Base-by-base conservation (phyloP, 768 basidiomycete genomes). In the Mycena alexandri region DNA sequence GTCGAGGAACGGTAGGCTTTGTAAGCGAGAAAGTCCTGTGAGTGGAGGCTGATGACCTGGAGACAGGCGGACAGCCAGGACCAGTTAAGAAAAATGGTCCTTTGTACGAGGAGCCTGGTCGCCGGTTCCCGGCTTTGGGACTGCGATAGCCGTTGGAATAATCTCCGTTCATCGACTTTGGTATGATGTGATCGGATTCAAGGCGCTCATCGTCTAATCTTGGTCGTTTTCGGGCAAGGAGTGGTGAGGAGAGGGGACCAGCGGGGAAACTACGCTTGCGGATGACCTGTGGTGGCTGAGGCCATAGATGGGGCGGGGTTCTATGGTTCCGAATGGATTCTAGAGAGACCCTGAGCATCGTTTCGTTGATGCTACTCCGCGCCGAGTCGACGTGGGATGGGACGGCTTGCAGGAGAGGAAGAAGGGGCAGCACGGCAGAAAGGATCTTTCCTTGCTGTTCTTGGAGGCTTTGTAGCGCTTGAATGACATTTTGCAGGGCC, bases 361-460 rank as follows among this genome's bases (percentile, higher is more conserved):
- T 71, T 34, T 84, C 83, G 10, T 69, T 70, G 47, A 85, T 70
- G 22, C 56, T 71, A 34, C 72, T 79, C 51, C 80, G 79, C 52
- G 80, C 77, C 16, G 80, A 72, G 58, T 89, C 84, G 58, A 92
- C 81, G 70, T 90, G 88, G 1, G 85, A 75, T 1, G 90, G 87
- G 21, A 92, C 69, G 11, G 86, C 79, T 65, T 91, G 89, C 2
- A 92, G 65, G 5, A 90, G 77, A 29, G 91, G 90, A 3, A 90
- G 76, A 17, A 93, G 75, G 9, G 92, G 89, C 0, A 86, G 67
- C 2, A 93, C 76, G 13, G 87, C 79, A 24, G 86, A 74, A 2
- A 92, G 75, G 0, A 91, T 82, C 14, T 83, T 81, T 21, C 78
- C 81, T 73, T 91, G 89, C 68, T 91, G 90, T 22, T 88, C 85